Evolutionary conservation across 2,329 filamentous ascomycete species (phyloP).

Genomic region (Zelopaecilomyces penicillatus): DNA sequence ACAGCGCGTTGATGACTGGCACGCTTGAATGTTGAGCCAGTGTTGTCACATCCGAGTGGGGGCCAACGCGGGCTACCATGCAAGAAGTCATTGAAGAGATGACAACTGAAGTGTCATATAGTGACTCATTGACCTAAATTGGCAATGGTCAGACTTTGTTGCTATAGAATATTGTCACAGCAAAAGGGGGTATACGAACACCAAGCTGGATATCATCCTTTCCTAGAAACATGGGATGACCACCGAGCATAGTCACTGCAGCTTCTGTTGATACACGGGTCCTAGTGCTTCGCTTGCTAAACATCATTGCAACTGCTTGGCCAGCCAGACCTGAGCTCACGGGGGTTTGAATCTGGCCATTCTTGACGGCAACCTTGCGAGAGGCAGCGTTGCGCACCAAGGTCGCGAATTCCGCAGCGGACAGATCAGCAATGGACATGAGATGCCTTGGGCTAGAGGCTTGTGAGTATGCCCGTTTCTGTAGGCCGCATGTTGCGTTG

Average conservation of each 20-base stretch:
- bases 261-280: conserved; percentile 91
- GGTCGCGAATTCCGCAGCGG: conserved; percentile 66
- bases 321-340: conserved; percentile 58
- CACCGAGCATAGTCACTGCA: conserved; percentile 79
- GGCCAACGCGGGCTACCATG: conserved; percentile 71
- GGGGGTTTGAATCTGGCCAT: conserved; percentile 43
- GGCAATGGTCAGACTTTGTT: neutral
- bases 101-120: conserved; percentile 86
- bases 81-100: conserved; percentile 89
- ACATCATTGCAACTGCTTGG: conserved; percentile 88
- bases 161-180: conserved; percentile 2
- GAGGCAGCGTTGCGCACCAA: conserved; percentile 74
- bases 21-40: conserved; percentile 67
- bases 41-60: conserved; percentile 64
- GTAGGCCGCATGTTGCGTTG: conserved; percentile 26
- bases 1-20: conserved; percentile 80
- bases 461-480: conserved; percentile 37
- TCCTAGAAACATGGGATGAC: conserved; percentile 92
- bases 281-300: conserved; percentile 90
- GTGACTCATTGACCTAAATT: conserved; percentile 72
- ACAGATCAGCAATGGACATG: conserved; percentile 83
- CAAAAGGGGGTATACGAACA: conserved; percentile 36
- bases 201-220: conserved; percentile 95
- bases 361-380: conserved; percentile 72
- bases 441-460: conserved; percentile 63